Percentiles rank a stretch among this genome's conserved stretches.
Evolutionary conservation across 495 filamentous ascomycete species (phyloP).

Genomic region (Aspergillus sclerotioniger): DNA sequence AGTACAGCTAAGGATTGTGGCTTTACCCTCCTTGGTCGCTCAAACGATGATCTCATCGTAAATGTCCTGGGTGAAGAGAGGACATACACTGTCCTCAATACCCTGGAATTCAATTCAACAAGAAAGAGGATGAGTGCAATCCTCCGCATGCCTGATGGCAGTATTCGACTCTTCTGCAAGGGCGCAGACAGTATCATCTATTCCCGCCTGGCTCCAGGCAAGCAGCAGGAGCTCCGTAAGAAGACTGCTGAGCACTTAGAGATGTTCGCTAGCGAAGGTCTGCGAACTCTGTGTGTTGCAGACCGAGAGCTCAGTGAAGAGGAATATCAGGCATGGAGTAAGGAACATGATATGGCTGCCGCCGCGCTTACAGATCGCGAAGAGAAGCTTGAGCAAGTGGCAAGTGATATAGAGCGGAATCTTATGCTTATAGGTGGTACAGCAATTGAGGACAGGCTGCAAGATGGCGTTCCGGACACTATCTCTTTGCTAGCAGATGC

Average conservation of each 20-base stretch:
- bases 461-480: conserved; percentile 96
- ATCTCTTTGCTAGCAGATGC: conserved; percentile 90
- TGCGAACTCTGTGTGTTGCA: conserved; percentile 95
- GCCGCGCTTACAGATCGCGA: conserved; percentile 82
- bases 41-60: conserved; percentile 72
- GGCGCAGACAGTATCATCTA: conserved; percentile 98
- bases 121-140: conserved; percentile 99
- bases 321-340: conserved; percentile 83
- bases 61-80: conserved; percentile 84
- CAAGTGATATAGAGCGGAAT: conserved; percentile 87
- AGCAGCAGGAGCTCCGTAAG: conserved; percentile 79
- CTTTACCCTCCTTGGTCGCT: conserved; percentile 86
- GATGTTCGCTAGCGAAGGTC: conserved; percentile 91
- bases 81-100: conserved; percentile 86
- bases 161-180: conserved; percentile 93
- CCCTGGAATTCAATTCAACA: conserved; percentile 95
- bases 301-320: conserved; percentile 77
- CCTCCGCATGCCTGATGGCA: conserved; percentile 90
- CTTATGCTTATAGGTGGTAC: conserved; percentile 90
- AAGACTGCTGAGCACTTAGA: conserved; percentile 92
- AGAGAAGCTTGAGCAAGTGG: conserved; percentile 87
- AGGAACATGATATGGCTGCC: conserved; percentile 83
- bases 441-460: conserved; percentile 95
- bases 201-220: conserved; percentile 78
- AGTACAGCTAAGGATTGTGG: conserved; percentile 93